Evolutionary conservation across 352 stramenopile genomes (phyloP).

Genomic region (Globisporangium cystogenes): DNA sequence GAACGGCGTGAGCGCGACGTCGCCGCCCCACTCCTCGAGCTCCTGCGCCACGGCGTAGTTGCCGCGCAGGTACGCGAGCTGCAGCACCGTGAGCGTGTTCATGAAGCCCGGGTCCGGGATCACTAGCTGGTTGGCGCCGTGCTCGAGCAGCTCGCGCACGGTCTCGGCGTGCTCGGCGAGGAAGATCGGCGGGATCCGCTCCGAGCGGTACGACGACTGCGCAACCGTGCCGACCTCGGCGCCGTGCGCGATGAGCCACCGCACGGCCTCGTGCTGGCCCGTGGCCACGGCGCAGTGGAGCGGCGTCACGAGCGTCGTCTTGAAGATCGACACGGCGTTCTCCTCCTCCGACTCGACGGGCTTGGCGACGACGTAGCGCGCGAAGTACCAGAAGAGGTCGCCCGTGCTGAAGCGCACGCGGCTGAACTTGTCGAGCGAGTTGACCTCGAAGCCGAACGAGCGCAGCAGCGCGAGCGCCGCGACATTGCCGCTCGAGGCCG

Average conservation of each 20-base stretch:
- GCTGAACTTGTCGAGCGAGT: constrained; percentile 69
- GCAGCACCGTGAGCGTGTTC: constrained; percentile 76
- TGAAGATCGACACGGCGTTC: constrained; percentile 70
- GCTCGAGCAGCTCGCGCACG: constrained; percentile 52
- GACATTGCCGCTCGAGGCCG: constrained; percentile 71
- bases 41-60: constrained; percentile 75
- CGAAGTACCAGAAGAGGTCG: constrained; percentile 81
- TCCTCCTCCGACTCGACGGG: constrained; percentile 48
- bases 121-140: constrained; percentile 56
- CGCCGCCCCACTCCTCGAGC: constrained; percentile 73
- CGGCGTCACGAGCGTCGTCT: constrained; percentile 76
- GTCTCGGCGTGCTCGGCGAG: constrained; percentile 62
- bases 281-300: constrained; percentile 76
- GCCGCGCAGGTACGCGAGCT: constrained; percentile 69
- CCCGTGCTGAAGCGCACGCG: constrained; percentile 76
- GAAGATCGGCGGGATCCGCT: constrained; percentile 75
- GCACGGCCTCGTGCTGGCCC: constrained; percentile 58
- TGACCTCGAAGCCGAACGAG: constrained; percentile 48
- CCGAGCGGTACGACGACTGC: constrained; percentile 58
- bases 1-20: constrained; percentile 77
- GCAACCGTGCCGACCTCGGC: constrained; percentile 43
- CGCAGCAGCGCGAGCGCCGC: constrained; percentile 52
- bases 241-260: constrained; percentile 62
- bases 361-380: constrained; percentile 57
- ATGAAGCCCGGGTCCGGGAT: constrained; percentile 73